Conservation (phyloP, 2,329 filamentous ascomycete genomes). For the Diaporthe sp. region DNA sequence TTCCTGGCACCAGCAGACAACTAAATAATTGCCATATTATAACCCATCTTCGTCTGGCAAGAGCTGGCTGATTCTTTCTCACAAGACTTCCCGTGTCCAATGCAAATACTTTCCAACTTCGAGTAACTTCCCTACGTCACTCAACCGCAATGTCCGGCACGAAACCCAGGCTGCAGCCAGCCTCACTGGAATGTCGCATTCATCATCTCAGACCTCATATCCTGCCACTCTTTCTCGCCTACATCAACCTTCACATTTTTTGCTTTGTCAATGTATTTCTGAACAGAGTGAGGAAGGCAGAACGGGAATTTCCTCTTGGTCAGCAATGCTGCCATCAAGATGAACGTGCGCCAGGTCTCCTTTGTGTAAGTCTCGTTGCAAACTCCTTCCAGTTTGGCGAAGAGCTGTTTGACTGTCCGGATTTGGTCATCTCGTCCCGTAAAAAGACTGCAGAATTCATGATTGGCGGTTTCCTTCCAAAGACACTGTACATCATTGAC, state of each 20-base stretch:
- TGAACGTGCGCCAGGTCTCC: background rate
- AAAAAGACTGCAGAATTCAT: background rate
- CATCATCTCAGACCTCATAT: background rate
- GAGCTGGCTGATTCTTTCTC: too few species aligned
- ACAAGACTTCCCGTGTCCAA: too few species aligned
- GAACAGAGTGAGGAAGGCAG: background rate
- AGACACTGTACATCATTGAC: too few species aligned
- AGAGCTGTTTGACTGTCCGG: accelerated
- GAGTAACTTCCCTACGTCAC: too few species aligned
- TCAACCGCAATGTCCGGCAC: too few species aligned
- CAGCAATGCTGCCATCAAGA: background rate
- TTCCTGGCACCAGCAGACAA: too few species aligned
- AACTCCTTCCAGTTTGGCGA: accelerated
- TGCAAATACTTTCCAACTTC: accelerated
- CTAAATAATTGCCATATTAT: accelerated
- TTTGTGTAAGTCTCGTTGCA: background rate
- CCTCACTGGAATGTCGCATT: too few species aligned
- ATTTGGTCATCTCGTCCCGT: accelerated
- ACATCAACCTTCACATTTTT: accelerated
- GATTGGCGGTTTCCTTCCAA: background rate
- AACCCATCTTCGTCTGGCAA: too few species aligned
- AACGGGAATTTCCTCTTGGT: background rate
- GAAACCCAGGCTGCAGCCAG: too few species aligned
- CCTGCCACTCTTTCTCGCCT: background rate
- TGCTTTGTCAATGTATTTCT: background rate